A percentile compares a stretch with the other conserved stretches of the same genome.
phyloP scores from a whole-genome alignment of 202 grass and related monocot species.

The Schoenoplectus tabernaemontani region DNA sequence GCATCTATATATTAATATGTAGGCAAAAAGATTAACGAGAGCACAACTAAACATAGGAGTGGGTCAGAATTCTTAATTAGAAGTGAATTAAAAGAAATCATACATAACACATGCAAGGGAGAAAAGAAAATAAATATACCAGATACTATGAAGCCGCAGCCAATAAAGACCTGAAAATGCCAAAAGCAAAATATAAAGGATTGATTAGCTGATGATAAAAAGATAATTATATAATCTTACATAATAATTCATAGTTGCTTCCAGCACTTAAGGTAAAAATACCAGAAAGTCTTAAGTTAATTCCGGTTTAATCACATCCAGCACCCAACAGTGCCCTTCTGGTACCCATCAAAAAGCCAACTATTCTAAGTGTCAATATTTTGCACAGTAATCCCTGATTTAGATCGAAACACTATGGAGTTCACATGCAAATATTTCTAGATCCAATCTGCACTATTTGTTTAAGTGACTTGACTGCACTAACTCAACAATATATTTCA shows the following conservation, averaged over 20 bases:
- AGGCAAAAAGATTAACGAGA: not conserved
- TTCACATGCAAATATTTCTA: not conserved
- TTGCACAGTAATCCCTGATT: not conserved
- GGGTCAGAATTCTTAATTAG: not conserved
- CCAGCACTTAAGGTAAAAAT: not conserved
- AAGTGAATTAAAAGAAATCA: not conserved
- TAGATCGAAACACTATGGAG: not conserved
- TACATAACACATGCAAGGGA: not conserved
- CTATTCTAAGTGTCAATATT: not conserved
- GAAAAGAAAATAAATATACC: slow-evolving; percentile 33
- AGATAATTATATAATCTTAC: not conserved
- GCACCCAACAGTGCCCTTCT: slow-evolving; percentile 7
- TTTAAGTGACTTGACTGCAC: too few relatives aligned
- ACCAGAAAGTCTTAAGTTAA: not conserved
- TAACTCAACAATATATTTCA: not conserved
- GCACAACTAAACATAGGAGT: not conserved
- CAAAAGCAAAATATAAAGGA: slow-evolving; percentile 27
- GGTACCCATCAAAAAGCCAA: not conserved
- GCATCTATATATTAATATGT: not conserved
- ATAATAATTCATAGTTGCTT: not conserved
- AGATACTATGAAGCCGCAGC: slow-evolving; percentile 62
- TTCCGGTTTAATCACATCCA: not conserved
- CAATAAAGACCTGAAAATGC: slow-evolving; percentile 49
- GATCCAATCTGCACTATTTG: not conserved
- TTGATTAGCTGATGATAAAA: not conserved